Conservation (phyloP, 768 basidiomycete species). For the Russula sp. region DNA sequence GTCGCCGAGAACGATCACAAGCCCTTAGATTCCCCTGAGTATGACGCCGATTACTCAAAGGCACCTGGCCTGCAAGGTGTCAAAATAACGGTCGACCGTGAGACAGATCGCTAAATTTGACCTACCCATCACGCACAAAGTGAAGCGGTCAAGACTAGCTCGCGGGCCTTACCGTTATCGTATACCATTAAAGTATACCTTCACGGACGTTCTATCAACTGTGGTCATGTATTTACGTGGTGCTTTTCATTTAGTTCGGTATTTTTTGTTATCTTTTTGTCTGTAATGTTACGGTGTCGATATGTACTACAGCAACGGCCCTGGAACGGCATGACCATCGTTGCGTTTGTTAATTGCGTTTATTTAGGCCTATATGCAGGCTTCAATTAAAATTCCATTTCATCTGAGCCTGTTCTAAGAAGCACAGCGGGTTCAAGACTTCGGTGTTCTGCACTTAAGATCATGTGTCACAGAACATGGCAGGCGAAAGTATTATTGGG, state of each 20-base stretch:
- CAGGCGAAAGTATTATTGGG: too few relatives aligned
- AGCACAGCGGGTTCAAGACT: too few relatives aligned
- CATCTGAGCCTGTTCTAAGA: not conserved
- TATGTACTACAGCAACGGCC: not conserved
- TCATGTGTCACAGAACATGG: too few relatives aligned
- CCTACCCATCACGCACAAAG: conserved; percentile 16
- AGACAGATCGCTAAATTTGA: conserved; percentile 25
- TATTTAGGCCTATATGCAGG: not conserved
- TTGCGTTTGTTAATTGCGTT: not conserved
- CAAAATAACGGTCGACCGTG: conserved; percentile 29
- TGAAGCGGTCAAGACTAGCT: not conserved
- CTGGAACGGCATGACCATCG: not conserved
- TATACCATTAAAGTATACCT: not conserved
- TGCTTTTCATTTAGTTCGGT: not conserved
- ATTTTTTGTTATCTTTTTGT: not conserved
- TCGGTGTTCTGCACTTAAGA: too few relatives aligned
- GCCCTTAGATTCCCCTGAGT: conserved; percentile 25
- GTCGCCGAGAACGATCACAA: conserved; percentile 19
- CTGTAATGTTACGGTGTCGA: not conserved
- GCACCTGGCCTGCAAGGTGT: conserved; percentile 22
- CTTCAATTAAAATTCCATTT: not conserved
- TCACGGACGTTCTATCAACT: not conserved
- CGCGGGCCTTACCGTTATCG: not conserved
- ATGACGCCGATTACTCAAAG: conserved; percentile 26
- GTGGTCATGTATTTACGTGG: conserved; percentile 3